A percentile compares a stretch with the other conserved stretches of the same genome.
Evolutionary conservation across 305 asterid genomes (phyloP).

Genomic region (Fraxinus ornus): DNA sequence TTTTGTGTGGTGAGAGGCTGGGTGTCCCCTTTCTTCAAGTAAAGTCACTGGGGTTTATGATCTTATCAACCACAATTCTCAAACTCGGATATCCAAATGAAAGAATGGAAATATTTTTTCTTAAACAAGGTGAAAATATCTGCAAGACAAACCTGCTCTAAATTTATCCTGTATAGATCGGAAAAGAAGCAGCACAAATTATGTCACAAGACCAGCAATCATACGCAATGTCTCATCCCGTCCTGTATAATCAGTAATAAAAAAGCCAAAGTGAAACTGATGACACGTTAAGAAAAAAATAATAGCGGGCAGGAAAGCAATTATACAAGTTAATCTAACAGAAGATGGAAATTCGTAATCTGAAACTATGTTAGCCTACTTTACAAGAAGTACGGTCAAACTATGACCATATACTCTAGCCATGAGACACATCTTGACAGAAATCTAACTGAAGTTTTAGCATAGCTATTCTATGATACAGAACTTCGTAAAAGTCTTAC

Average conservation of each 20-base stretch:
- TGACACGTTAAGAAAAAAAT: background rate
- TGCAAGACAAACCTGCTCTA: constrained; percentile 68
- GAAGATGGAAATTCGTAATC: background rate
- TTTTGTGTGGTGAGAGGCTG: background rate
- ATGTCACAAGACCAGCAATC: constrained; percentile 93
- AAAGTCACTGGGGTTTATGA: background rate
- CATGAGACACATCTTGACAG: background rate
- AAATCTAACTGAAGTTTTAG: background rate
- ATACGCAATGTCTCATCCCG: constrained; percentile 89
- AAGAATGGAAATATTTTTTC: background rate
- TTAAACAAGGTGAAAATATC: constrained; percentile 17
- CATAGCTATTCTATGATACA: background rate
- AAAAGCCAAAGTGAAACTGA: constrained; percentile 14
- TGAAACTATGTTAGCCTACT: background rate
- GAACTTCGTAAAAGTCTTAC: background rate
- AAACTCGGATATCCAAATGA: constrained; percentile 7
- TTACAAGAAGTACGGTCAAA: background rate
- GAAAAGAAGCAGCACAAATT: constrained; percentile 93
- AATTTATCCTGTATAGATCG: constrained; percentile 90
- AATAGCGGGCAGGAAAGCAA: background rate
- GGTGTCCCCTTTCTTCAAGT: background rate
- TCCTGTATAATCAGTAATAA: constrained; percentile 50
- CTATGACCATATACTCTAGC: background rate
- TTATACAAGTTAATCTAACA: background rate
- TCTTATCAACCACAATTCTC: background rate